A percentile compares a stretch with the other conserved stretches of the same genome.
phyloP scores from a whole-genome alignment of 768 basidiomycete species.

The Pleurotus ostreatus region DNA sequence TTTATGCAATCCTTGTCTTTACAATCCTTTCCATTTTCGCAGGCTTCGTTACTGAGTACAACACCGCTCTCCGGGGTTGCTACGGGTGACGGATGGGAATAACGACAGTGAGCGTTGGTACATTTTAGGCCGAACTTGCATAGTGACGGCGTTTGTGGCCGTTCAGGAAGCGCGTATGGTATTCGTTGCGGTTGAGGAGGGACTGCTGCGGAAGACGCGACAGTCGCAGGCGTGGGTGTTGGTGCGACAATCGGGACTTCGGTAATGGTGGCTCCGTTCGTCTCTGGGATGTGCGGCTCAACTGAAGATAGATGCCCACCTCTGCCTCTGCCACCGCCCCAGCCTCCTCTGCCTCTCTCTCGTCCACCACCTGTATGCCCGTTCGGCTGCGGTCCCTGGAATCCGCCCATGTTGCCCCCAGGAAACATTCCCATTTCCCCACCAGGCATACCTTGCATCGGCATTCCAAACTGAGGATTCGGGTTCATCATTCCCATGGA shows the following conservation, averaged over 20 bases:
- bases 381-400: constrained; percentile 27
- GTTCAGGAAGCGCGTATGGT: constrained; percentile 61
- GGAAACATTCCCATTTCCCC: constrained; percentile 49
- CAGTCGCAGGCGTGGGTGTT: constrained; percentile 15
- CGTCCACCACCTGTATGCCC: constrained; percentile 22
- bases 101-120: constrained; percentile 84
- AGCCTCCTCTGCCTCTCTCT: constrained; percentile 31
- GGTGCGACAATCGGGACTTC: constrained; percentile 10
- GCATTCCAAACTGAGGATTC: constrained; percentile 53
- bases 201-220: constrained; percentile 17
- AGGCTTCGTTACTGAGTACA: constrained; percentile 90
- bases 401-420: constrained; percentile 32
- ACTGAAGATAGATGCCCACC: constrained; percentile 33
- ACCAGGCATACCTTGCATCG: constrained; percentile 53
- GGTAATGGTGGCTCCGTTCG: not conserved
- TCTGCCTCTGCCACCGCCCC: constrained; percentile 45
- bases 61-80: constrained; percentile 93
- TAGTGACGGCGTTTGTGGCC: constrained; percentile 83
- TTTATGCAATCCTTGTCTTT: constrained; percentile 93
- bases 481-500: constrained; percentile 77
- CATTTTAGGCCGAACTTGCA: constrained; percentile 95
- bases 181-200: constrained; percentile 27
- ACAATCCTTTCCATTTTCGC: constrained; percentile 85
- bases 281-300: constrained; percentile 7
- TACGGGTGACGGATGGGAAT: constrained; percentile 95